Conservation (phyloP, 495 filamentous ascomycete genomes). For the Bombardia bombarda region DNA sequence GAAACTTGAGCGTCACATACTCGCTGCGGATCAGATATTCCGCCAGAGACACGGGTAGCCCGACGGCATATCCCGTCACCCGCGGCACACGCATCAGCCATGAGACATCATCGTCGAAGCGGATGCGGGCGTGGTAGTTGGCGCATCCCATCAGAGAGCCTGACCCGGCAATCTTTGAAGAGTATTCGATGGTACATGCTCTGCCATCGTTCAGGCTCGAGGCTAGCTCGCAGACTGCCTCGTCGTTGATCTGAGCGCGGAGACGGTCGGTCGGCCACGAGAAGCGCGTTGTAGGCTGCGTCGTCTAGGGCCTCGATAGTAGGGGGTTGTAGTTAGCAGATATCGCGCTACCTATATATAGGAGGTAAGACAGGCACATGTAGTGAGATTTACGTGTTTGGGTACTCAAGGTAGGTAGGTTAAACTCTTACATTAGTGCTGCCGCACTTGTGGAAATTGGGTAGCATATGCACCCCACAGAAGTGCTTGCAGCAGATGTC, state of each 20-base stretch:
- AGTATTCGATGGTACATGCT: background rate
- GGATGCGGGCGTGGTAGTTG: conserved; percentile 5
- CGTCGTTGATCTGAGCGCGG: background rate
- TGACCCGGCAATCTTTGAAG: background rate
- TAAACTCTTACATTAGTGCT: background rate
- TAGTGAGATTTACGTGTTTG: background rate
- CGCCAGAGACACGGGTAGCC: background rate
- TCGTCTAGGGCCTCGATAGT: background rate
- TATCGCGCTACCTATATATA: background rate
- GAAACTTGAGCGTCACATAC: conserved; percentile 6
- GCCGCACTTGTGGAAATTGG: background rate
- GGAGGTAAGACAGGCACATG: background rate
- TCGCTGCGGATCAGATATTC: conserved; percentile 4
- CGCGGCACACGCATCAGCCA: conserved; percentile 1
- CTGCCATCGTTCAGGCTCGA: background rate
- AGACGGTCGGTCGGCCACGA: background rate
- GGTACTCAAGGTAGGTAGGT: no score
- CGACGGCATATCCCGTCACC: background rate
- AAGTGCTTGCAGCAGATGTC: background rate
- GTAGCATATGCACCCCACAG: background rate
- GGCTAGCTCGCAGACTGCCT: background rate
- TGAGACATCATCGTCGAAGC: background rate
- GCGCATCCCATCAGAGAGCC: conserved; percentile 1
- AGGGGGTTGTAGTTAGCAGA: background rate
- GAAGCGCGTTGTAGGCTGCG: background rate